These are phyloP conservation scores for Rhododendron ferrugineum DNA, from an alignment of 148 eudicot species.

Conservation along the genomic window DNA sequence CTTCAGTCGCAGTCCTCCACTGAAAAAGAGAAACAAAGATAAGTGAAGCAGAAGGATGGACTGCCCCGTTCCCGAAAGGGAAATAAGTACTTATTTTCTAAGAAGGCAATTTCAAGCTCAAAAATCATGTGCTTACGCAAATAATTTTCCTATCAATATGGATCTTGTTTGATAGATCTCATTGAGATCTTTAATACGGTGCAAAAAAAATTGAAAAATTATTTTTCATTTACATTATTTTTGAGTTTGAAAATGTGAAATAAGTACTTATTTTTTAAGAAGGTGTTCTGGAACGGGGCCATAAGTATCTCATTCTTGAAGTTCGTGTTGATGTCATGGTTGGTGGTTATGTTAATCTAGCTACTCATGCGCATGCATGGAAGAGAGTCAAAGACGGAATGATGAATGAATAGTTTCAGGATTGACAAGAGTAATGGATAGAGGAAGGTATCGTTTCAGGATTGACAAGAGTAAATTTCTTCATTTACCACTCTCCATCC, in stretches of 20 bases:
- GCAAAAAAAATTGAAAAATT: no score
- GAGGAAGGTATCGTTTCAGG: background rate
- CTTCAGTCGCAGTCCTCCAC: constrained; percentile 90
- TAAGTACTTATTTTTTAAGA: no score
- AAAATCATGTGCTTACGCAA: no score
- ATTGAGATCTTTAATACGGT: no score
- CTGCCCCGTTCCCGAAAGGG: no score
- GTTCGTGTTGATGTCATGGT: background rate
- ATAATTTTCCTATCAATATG: no score
- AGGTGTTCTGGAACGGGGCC: no score
- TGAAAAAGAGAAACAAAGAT: constrained; percentile 23
- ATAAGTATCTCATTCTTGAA: background rate
- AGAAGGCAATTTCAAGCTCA: no score
- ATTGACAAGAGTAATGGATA: background rate
- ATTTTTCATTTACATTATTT: no score
- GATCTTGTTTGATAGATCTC: no score
- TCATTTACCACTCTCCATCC: background rate
- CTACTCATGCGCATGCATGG: background rate
- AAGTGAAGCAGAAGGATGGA: background rate
- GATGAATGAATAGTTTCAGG: background rate
- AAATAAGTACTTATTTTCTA: no score
- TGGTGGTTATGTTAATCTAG: background rate
- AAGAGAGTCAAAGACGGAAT: background rate
- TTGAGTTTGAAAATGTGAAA: no score
- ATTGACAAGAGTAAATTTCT: background rate